Evolutionary conservation across 768 basidiomycete species (phyloP).

Genomic region (Rhizopogon rudus): DNA sequence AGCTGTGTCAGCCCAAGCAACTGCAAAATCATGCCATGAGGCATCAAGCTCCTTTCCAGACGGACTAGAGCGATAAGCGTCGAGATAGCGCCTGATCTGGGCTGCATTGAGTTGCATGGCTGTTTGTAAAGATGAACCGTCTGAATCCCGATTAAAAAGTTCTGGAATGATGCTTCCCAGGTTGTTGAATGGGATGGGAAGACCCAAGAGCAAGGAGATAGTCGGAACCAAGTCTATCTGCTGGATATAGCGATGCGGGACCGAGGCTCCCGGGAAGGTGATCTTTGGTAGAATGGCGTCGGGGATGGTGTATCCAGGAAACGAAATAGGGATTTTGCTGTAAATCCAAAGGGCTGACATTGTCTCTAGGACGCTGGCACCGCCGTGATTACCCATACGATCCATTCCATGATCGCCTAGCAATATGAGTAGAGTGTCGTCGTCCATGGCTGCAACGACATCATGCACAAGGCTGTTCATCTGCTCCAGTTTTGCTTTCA

Average conservation of each 20-base stretch:
- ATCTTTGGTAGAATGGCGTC: conserved; percentile 47
- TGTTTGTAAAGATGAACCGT: conserved; percentile 36
- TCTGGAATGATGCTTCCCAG: conserved; percentile 91
- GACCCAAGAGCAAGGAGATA: conserved; percentile 81
- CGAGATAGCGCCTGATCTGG: conserved; percentile 75
- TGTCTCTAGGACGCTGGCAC: conserved; percentile 82
- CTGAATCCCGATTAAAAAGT: conserved; percentile 60
- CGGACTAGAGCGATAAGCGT: conserved; percentile 65
- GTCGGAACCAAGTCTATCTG: conserved; percentile 95
- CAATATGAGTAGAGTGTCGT: conserved; percentile 88
- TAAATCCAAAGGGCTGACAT: conserved; percentile 90
- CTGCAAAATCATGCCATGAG: conserved; percentile 50
- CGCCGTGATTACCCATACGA: conserved; percentile 89
- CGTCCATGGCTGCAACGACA: conserved; percentile 70
- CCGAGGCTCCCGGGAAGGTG: conserved; percentile 54
- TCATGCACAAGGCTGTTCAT: conserved; percentile 77
- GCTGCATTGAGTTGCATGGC: conserved; percentile 68
- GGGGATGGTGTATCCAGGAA: conserved; percentile 33
- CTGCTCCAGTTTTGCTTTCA: conserved; percentile 81
- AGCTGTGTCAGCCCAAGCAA: conserved; percentile 37
- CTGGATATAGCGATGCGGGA: conserved; percentile 62
- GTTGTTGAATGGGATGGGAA: conserved; percentile 95
- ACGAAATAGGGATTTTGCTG: conserved; percentile 63
- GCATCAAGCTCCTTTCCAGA: conserved; percentile 72
- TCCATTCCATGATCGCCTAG: conserved; percentile 99